phyloP scores from a whole-genome alignment of 2,329 filamentous ascomycete species.

The Sporothrix protearum region DNA sequence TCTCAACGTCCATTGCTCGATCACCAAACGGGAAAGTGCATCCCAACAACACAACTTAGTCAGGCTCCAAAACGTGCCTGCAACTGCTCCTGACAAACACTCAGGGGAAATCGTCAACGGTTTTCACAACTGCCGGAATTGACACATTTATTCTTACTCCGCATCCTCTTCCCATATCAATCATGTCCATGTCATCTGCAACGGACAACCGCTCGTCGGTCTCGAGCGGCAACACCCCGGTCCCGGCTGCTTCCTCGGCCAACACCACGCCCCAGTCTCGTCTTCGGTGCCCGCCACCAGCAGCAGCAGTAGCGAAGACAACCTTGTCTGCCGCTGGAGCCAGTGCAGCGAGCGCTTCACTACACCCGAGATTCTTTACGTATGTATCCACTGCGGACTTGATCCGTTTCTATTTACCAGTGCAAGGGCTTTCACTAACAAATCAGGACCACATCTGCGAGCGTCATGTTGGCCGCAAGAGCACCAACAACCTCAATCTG shows the following conservation, averaged over 20 bases:
- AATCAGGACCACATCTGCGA: slow-evolving; percentile 92
- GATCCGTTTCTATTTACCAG: background rate
- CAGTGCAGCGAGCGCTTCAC: slow-evolving; percentile 57
- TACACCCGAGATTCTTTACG: slow-evolving; percentile 57
- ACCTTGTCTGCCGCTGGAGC: slow-evolving; percentile 59
- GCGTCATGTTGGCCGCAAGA: slow-evolving; percentile 96
- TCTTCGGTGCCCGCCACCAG: slow-evolving; percentile 11
- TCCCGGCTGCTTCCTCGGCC: slow-evolving; percentile 47
- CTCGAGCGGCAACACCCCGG: slow-evolving; percentile 53
- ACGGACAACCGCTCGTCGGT: slow-evolving; percentile 34
- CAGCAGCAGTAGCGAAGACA: slow-evolving; percentile 43
- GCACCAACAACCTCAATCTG: slow-evolving; percentile 96
- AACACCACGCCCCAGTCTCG: slow-evolving; percentile 35
- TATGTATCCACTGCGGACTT: slow-evolving; percentile 34
- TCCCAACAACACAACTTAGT: background rate
- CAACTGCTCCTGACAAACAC: background rate
- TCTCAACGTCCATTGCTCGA: background rate
- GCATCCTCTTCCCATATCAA: background rate
- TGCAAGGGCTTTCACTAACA: slow-evolving; percentile 3
- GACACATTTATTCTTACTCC: background rate
- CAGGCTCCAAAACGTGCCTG: slow-evolving; percentile 3
- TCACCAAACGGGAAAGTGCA: slow-evolving; percentile 15
- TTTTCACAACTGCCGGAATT: background rate
- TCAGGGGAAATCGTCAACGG: background rate
- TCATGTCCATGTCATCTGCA: slow-evolving; percentile 23